Conservation (phyloP, 2,329 filamentous ascomycete genomes). For the Phaeosphaeriaceae sp. region DNA sequence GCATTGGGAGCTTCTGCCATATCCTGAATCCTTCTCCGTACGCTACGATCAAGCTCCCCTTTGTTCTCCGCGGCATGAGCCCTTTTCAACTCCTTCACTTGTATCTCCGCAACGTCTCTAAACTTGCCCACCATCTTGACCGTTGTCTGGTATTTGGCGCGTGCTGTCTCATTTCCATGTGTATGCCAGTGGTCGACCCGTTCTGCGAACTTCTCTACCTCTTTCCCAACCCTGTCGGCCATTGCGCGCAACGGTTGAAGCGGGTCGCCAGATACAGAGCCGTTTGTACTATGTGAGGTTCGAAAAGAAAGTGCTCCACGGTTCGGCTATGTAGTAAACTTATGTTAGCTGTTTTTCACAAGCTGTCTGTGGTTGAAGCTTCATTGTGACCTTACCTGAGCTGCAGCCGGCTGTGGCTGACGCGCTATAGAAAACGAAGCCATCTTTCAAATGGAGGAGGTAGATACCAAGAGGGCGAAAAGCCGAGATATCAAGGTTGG, state of each 20-base stretch:
- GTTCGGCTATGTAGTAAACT: conserved; percentile 13
- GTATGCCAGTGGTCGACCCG: conserved; percentile 74
- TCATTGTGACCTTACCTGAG: conserved; percentile 28
- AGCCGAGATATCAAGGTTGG: not conserved
- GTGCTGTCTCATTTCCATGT: conserved; percentile 32
- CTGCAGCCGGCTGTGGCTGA: conserved; percentile 30
- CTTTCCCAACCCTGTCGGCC: conserved; percentile 73
- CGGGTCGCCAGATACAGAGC: conserved; percentile 46
- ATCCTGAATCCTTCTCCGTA: conserved; percentile 40
- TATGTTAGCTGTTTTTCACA: not conserved
- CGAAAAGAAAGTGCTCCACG: conserved; percentile 18
- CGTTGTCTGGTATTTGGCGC: conserved; percentile 61
- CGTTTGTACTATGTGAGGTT: conserved; percentile 21
- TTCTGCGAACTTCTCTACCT: conserved; percentile 87
- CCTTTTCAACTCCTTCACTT: conserved; percentile 55
- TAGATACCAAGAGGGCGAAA: not conserved
- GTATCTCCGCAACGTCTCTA: conserved; percentile 59
- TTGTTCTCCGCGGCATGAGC: conserved; percentile 49
- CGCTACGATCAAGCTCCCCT: conserved; percentile 37
- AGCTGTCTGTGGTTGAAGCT: not conserved
- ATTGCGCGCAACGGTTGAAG: conserved; percentile 68
- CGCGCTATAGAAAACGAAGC: conserved; percentile 34
- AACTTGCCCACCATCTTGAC: conserved; percentile 49
- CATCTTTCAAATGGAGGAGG: conserved; percentile 17
- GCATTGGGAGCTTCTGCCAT: conserved; percentile 30